Percentiles rank a stretch among this genome's conserved stretches.
Evolutionary conservation across 2,329 filamentous ascomycete species (phyloP).

Genomic region (Colletotrichum theobromicola): DNA sequence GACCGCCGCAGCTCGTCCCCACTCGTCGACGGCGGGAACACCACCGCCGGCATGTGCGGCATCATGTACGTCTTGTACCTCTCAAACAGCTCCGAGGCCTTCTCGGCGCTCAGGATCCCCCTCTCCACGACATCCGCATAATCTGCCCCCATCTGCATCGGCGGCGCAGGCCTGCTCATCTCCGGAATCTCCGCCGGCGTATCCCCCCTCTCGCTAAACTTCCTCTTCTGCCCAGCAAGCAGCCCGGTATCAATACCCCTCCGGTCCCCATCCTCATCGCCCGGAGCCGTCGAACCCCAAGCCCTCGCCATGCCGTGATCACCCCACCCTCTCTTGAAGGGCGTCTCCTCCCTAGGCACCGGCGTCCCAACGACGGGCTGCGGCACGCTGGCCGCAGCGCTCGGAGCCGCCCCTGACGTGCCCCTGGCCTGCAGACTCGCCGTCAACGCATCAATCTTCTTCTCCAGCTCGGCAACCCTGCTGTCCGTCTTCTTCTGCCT

Average conservation of each 20-base stretch:
- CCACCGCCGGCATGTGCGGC: slow-evolving; percentile 65
- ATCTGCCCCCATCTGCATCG: slow-evolving; percentile 21
- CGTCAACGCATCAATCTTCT: slow-evolving; percentile 88
- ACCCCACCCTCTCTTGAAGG: slow-evolving; percentile 19
- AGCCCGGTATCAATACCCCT: neutral
- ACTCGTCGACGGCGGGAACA: slow-evolving; percentile 60
- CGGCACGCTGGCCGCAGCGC: slow-evolving; percentile 22
- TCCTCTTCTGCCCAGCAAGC: slow-evolving; percentile 32
- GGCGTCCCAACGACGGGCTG: neutral
- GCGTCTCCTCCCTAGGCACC: neutral
- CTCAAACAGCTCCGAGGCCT: slow-evolving; percentile 59
- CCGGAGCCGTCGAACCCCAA: neutral
- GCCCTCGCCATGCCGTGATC: neutral
- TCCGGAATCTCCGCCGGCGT: neutral
- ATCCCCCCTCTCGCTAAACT: slow-evolving; percentile 28
- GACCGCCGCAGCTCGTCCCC: slow-evolving; percentile 60
- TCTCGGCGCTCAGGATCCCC: slow-evolving; percentile 61
- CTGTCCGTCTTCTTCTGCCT: slow-evolving; percentile 92
- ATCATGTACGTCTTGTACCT: slow-evolving; percentile 66
- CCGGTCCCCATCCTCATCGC: neutral
- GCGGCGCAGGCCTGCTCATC: slow-evolving; percentile 7
- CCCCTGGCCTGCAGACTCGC: slow-evolving; percentile 71
- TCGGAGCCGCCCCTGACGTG: slow-evolving; percentile 16
- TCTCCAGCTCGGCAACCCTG: slow-evolving; percentile 87
- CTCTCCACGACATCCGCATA: slow-evolving; percentile 61